Evolutionary conservation across 768 basidiomycete species (phyloP).

Genomic region (Coprinellus aureogranulatus): DNA sequence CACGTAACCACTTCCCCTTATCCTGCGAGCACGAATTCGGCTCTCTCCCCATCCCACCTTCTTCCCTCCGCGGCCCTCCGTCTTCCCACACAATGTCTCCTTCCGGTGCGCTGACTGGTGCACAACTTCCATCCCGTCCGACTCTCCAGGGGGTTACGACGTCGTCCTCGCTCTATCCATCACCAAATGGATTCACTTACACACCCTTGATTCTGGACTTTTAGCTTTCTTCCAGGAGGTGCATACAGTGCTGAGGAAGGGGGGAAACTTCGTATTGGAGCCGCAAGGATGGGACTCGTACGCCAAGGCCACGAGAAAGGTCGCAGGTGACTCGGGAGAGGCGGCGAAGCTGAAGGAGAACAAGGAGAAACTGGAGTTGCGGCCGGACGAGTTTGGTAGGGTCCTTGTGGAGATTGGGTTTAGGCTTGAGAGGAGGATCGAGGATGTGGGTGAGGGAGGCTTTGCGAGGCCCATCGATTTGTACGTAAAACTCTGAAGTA

Average conservation of each 20-base stretch:
- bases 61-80: slow-evolving; percentile 13
- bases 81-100: slow-evolving; percentile 76
- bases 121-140: slow-evolving; percentile 50
- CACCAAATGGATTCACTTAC: slow-evolving; percentile 31
- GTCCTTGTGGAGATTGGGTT: slow-evolving; percentile 67
- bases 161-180: slow-evolving; percentile 53
- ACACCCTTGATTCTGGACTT: slow-evolving; percentile 75
- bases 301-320: slow-evolving; percentile 70
- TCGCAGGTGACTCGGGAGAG: too few species aligned
- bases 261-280: slow-evolving; percentile 74
- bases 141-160: slow-evolving; percentile 61
- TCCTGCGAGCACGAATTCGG: slow-evolving; percentile 78
- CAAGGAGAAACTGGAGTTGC: slow-evolving; percentile 51
- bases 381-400: slow-evolving; percentile 60
- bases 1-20: slow-evolving; percentile 63
- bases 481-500: too few species aligned
- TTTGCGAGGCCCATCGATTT: too few species aligned
- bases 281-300: slow-evolving; percentile 87
- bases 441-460: slow-evolving; percentile 18
- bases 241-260: slow-evolving; percentile 51
- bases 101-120: slow-evolving; percentile 79
- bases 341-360: slow-evolving; percentile 62
- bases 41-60: slow-evolving; percentile 64
- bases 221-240: slow-evolving; percentile 63
- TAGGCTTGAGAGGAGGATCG: slow-evolving; percentile 42